A percentile compares a stretch with the other conserved stretches of the same genome.
phyloP scores from a whole-genome alignment of 2,329 filamentous ascomycete genomes.

The Fusarium sp. region DNA sequence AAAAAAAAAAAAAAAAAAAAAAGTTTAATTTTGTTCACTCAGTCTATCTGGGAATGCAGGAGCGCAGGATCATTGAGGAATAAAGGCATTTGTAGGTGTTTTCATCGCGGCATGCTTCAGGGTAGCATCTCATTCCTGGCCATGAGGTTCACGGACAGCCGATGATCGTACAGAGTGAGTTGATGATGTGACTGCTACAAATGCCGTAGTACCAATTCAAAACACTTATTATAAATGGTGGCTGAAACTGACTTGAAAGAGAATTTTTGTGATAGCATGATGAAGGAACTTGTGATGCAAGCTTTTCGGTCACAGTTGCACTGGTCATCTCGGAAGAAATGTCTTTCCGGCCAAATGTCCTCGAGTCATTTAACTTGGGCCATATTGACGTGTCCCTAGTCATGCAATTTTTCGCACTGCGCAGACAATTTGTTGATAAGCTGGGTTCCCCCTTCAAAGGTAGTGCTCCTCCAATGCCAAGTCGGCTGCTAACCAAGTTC shows the following conservation, averaged over 20 bases:
- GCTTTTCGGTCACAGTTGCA: rapidly evolving
- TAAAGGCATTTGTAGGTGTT: background rate
- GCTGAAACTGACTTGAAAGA: too few relatives aligned
- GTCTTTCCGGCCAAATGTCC: rapidly evolving
- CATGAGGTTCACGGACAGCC: too few relatives aligned
- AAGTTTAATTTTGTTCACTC: too few relatives aligned
- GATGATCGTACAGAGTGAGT: background rate
- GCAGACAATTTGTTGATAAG: background rate
- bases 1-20: too few relatives aligned
- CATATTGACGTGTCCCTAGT: too few relatives aligned
- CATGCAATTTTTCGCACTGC: background rate
- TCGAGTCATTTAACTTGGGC: background rate
- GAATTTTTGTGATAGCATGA: too few relatives aligned
- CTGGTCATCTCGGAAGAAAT: background rate
- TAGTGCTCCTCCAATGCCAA: too few relatives aligned
- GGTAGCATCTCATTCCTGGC: background rate
- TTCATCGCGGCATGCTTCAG: background rate
- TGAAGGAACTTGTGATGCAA: background rate
- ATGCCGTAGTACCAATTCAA: background rate
- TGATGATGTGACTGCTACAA: background rate
- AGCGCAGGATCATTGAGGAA: too few relatives aligned
- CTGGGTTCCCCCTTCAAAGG: too few relatives aligned
- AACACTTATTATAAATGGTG: rapidly evolving
- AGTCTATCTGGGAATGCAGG: background rate
- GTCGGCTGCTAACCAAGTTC: background rate